Conservation (phyloP, 305 asterid genomes). For the Euphrasia arctica region DNA sequence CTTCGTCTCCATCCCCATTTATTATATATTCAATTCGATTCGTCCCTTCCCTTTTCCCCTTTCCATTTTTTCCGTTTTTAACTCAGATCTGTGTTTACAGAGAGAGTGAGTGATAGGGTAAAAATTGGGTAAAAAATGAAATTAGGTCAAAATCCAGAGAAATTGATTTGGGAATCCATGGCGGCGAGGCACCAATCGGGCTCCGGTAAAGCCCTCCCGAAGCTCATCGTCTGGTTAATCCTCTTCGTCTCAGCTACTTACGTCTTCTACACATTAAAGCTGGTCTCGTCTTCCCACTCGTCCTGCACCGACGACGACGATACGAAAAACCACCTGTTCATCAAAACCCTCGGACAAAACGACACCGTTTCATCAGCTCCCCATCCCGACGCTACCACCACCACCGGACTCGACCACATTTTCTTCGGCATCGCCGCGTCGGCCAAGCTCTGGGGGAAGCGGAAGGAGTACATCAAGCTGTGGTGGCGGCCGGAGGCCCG, state of each 20-base stretch:
- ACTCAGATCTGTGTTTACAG: slow-evolving; percentile 31
- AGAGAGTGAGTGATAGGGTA: neutral
- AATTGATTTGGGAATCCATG: slow-evolving; percentile 68
- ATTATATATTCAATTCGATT: neutral
- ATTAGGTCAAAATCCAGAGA: slow-evolving; percentile 50
- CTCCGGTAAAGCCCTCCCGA: slow-evolving; percentile 39
- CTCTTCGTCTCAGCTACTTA: slow-evolving; percentile 65
- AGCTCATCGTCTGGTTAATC: slow-evolving; percentile 58
- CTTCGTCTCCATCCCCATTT: slow-evolving; percentile 9
- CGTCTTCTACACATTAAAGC: slow-evolving; percentile 61
- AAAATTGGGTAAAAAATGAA: slow-evolving; percentile 37
- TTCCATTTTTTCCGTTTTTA: neutral
- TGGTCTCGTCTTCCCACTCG: slow-evolving; percentile 48
- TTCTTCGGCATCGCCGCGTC: slow-evolving; percentile 95
- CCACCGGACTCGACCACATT: slow-evolving; percentile 52
- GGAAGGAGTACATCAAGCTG: slow-evolving; percentile 81
- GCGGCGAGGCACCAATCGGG: slow-evolving; percentile 28
- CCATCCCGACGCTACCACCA: neutral
- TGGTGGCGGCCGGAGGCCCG: slow-evolving; percentile 73
- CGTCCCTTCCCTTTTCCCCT: neutral
- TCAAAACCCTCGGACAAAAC: slow-evolving; percentile 20
- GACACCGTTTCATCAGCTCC: slow-evolving; percentile 10
- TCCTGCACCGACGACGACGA: slow-evolving; percentile 36
- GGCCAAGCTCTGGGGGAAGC: slow-evolving; percentile 62
- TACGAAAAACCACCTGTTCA: slow-evolving; percentile 22